Percentiles rank a stretch among this genome's conserved stretches.
phyloP scores from a whole-genome alignment of 768 basidiomycete species.

The Tylopilus balloui region DNA sequence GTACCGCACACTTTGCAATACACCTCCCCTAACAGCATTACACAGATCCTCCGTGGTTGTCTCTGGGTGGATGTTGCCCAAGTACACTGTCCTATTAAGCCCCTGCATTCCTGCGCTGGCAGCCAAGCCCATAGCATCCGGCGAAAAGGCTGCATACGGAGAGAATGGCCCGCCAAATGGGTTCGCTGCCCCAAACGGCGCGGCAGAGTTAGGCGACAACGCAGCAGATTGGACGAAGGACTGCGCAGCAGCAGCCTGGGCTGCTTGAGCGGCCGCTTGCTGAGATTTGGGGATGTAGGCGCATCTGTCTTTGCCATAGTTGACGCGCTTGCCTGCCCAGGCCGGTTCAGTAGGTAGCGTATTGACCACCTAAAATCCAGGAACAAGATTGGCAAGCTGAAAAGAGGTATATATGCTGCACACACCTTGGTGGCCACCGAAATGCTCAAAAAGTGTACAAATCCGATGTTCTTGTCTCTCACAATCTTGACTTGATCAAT shows the following conservation, averaged over 20 bases:
- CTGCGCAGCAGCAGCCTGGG: constrained; percentile 83
- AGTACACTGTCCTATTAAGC: constrained; percentile 89
- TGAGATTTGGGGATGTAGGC: constrained; percentile 96
- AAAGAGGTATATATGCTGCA: constrained; percentile 11
- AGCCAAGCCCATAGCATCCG: constrained; percentile 36
- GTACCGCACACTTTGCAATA: constrained; percentile 90
- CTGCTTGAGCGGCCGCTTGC: constrained; percentile 82
- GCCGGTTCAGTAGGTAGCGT: constrained; percentile 86
- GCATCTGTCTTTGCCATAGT: constrained; percentile 98
- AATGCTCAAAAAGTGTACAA: constrained; percentile 97
- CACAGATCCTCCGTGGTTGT: constrained; percentile 93
- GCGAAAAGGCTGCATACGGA: constrained; percentile 50
- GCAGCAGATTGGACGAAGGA: constrained; percentile 51
- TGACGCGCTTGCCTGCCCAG: constrained; percentile 95
- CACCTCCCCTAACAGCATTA: constrained; percentile 95
- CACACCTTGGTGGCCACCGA: constrained; percentile 89
- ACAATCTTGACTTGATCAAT: constrained; percentile 99
- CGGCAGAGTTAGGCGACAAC: constrained; percentile 29
- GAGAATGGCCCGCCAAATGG: constrained; percentile 38
- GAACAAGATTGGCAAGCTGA: constrained; percentile 1
- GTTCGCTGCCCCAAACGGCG: constrained; percentile 28
- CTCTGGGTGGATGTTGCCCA: constrained; percentile 96
- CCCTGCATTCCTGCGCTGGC: constrained; percentile 40
- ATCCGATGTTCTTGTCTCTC: constrained; percentile 97
- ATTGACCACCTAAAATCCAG: constrained; percentile 72